Evolutionary conservation across 208 protist species (phyloP).

Genomic region (Herpetomonas samuelpessoai): DNA sequence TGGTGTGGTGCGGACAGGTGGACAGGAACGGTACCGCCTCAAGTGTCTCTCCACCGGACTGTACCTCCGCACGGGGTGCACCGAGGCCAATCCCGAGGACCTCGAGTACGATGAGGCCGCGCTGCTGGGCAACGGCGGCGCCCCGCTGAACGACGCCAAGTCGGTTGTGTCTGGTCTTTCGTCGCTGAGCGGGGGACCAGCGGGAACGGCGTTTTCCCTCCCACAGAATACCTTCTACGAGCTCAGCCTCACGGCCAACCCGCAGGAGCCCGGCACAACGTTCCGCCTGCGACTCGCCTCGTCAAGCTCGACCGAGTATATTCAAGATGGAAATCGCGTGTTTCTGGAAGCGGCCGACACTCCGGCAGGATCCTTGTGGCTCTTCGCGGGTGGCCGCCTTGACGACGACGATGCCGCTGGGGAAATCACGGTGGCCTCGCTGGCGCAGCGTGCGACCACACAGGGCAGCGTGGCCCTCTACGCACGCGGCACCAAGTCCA

Average conservation of each 20-base stretch:
- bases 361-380: conserved; percentile 26
- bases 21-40: conserved; percentile 29
- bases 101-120: neutral
- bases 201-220: conserved; percentile 4
- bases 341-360: conserved; percentile 34
- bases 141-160: neutral
- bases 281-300: conserved; percentile 33
- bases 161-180: neutral
- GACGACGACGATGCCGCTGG: conserved; percentile 10
- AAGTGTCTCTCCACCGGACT: conserved; percentile 39
- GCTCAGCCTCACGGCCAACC: conserved; percentile 26
- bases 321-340: conserved; percentile 34
- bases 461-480: conserved; percentile 21
- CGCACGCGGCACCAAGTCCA: conserved; percentile 26
- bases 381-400: conserved; percentile 28
- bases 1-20: conserved; percentile 35
- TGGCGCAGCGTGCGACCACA: conserved; percentile 13
- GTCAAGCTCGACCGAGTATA: conserved; percentile 16
- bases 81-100: neutral
- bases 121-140: conserved; percentile 1
- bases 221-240: conserved; percentile 10
- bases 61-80: conserved; percentile 33
- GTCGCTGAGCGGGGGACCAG: neutral
- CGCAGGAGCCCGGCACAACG: conserved; percentile 24
- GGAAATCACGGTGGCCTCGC: conserved; percentile 27